phyloP scores from a whole-genome alignment of 2,329 filamentous ascomycete species.

The Fusarium pseudonygamai region DNA sequence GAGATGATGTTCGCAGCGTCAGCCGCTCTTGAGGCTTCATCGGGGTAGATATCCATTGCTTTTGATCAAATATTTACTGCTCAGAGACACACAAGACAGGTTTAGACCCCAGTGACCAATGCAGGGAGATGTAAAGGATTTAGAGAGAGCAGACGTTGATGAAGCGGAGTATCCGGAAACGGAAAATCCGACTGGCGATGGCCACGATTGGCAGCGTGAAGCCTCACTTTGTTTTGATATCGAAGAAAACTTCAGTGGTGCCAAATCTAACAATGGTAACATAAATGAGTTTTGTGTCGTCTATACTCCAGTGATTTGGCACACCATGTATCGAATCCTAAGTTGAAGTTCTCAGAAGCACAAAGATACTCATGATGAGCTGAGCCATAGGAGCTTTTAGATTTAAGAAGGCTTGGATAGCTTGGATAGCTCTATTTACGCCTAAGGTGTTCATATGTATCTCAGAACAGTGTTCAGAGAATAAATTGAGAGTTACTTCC shows the following conservation, averaged over 20 bases:
- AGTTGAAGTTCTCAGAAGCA: not conserved
- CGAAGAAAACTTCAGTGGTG: not conserved
- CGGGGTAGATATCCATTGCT: not conserved
- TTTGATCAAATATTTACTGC: not conserved
- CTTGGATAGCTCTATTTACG: too few species aligned
- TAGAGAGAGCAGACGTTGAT: not conserved
- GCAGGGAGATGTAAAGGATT: not conserved
- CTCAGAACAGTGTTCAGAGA: not conserved
- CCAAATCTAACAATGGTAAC: not conserved
- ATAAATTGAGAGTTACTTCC: not conserved
- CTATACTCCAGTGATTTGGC: not conserved
- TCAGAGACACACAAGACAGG: not conserved
- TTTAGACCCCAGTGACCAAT: too few species aligned
- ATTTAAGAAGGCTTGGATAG: not conserved
- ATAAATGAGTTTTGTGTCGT: not conserved
- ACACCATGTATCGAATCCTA: not conserved
- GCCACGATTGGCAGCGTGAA: not conserved
- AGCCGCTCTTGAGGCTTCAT: not conserved
- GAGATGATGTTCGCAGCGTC: conserved; percentile 24
- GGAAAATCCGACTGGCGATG: conserved; percentile 3
- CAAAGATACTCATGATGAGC: not conserved
- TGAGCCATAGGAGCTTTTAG: not conserved
- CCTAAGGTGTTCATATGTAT: too few species aligned
- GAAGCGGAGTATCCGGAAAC: conserved; percentile 20
- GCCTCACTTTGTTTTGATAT: not conserved